Conservation (phyloP, 306 rosid species). For the Malus sieversii region DNA sequence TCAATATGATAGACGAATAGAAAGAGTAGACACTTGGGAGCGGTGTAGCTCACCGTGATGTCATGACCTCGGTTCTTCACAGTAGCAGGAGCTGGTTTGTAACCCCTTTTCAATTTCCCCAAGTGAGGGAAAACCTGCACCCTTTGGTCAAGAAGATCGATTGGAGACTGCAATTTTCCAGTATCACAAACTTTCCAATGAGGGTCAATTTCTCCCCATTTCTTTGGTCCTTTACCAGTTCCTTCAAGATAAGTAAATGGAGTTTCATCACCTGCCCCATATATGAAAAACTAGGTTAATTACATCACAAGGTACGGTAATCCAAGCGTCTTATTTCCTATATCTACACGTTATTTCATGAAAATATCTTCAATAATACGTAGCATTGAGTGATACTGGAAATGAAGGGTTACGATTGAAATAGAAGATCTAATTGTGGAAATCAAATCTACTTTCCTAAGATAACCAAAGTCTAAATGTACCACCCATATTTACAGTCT, state of each 20-base stretch:
- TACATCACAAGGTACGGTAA: background rate
- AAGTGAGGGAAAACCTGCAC: conserved; percentile 31
- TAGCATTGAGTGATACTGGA: no score
- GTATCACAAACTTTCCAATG: conserved; percentile 52
- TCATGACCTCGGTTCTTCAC: conserved; percentile 65
- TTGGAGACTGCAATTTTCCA: conserved; percentile 76
- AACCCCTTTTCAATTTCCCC: conserved; percentile 42
- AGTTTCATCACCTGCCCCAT: conserved; percentile 33
- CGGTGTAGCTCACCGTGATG: conserved; percentile 29
- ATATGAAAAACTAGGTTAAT: background rate
- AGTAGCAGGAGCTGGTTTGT: conserved; percentile 56
- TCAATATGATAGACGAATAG: background rate
- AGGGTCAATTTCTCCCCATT: conserved; percentile 56
- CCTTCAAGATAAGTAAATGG: conserved; percentile 37
- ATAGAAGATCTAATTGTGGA: no score
- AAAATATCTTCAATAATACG: no score
- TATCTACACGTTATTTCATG: background rate
- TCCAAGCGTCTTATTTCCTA: background rate
- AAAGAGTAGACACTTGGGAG: background rate
- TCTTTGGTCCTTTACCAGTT: conserved; percentile 51
- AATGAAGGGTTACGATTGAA: no score
- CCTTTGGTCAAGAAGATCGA: conserved; percentile 40
- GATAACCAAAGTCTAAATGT: background rate
- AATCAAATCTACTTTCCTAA: no score
- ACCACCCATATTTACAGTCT: background rate